Evolutionary conservation across 2,329 filamentous ascomycete genomes (phyloP).

Genomic region (Aspergillus glaucus): DNA sequence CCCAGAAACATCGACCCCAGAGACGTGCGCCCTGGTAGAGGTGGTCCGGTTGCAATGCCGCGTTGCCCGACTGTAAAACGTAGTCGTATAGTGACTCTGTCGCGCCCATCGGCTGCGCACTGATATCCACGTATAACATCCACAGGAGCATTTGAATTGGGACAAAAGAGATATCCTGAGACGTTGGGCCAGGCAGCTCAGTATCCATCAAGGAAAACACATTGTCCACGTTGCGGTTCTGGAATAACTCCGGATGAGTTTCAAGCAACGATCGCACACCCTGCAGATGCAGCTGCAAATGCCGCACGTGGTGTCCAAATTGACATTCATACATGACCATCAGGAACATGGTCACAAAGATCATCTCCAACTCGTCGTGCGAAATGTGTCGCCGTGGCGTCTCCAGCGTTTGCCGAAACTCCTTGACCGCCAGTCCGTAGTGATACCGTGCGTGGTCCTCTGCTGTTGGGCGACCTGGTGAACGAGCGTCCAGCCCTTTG

Average conservation of each 20-base stretch:
- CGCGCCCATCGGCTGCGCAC: conserved; percentile 22
- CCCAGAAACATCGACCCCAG: conserved; percentile 32
- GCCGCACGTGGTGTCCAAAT: conserved; percentile 28
- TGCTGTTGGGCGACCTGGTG: conserved; percentile 22
- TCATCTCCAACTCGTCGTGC: conserved; percentile 24
- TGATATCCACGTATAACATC: conserved; percentile 29
- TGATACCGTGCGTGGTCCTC: conserved; percentile 29
- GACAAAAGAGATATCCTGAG: conserved; percentile 25
- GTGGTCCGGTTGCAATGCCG: conserved; percentile 27
- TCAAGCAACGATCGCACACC: conserved; percentile 31
- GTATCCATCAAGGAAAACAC: conserved; percentile 19
- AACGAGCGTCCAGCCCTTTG: conserved; percentile 20
- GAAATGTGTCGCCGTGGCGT: conserved; percentile 21
- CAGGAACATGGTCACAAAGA: conserved; percentile 32
- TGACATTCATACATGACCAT: conserved; percentile 33
- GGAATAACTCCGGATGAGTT: conserved; percentile 28
- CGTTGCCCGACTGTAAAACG: conserved; percentile 24
- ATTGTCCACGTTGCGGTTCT: conserved; percentile 23
- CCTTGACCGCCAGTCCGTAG: conserved; percentile 31
- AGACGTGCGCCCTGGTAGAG: conserved; percentile 29
- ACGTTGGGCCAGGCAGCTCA: conserved; percentile 6
- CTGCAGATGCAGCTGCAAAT: conserved; percentile 31
- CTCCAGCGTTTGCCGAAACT: conserved; percentile 30
- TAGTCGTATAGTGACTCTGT: conserved; percentile 29
- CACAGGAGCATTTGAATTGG: conserved; percentile 31